phyloP scores from a whole-genome alignment of 2,329 filamentous ascomycete genomes.

The Fusarium torulosum region DNA sequence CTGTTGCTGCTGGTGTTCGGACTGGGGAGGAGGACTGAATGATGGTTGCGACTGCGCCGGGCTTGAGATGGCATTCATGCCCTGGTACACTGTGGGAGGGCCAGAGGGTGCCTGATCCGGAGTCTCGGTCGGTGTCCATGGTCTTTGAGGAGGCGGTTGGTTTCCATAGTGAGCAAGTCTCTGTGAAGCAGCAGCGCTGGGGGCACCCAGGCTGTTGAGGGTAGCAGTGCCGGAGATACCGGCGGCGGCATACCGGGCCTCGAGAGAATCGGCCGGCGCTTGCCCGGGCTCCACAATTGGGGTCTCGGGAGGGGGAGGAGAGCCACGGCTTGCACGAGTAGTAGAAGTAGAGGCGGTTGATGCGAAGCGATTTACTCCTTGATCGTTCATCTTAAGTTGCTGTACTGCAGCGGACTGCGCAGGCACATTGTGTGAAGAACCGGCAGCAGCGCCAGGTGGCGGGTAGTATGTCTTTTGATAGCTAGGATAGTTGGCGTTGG shows the following conservation, averaged over 20 bases:
- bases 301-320: conserved; percentile 94
- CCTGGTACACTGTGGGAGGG: conserved; percentile 92
- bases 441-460: conserved; percentile 61
- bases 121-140: conserved; percentile 95
- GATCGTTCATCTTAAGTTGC: conserved; percentile 55
- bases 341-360: conserved; percentile 95
- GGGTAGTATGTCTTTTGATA: conserved; percentile 73
- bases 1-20: conserved; percentile 46
- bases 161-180: conserved; percentile 81
- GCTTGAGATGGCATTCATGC: conserved; percentile 75
- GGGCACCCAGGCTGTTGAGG: conserved; percentile 75
- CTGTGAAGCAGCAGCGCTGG: conserved; percentile 86
- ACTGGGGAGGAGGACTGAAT: conserved; percentile 57
- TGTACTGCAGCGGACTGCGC: conserved; percentile 41
- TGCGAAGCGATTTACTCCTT: conserved; percentile 70
- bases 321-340: conserved; percentile 90
- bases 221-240: conserved; percentile 90
- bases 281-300: conserved; percentile 80
- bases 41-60: conserved; percentile 56
- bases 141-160: conserved; percentile 63
- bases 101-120: conserved; percentile 89
- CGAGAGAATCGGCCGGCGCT: conserved; percentile 83
- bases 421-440: conserved; percentile 51
- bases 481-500: conserved; percentile 59
- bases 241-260: conserved; percentile 89